phyloP scores from a whole-genome alignment of 2,329 filamentous ascomycete species.

The Lachnellula arida region DNA sequence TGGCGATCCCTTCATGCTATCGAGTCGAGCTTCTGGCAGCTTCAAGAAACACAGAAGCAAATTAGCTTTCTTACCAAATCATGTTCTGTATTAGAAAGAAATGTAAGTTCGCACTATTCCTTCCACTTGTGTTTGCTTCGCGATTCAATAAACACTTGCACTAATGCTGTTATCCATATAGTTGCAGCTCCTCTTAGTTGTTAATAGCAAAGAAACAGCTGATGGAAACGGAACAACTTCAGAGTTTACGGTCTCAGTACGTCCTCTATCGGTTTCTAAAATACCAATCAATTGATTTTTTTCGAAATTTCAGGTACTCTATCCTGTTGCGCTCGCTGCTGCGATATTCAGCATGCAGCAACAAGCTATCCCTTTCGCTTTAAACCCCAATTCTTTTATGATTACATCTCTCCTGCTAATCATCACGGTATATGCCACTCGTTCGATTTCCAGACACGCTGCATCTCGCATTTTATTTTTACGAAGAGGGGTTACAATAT shows the following conservation, averaged over 20 bases:
- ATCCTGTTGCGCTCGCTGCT: slow-evolving; percentile 3
- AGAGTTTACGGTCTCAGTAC: slow-evolving; percentile 4
- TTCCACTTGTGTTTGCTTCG: no score
- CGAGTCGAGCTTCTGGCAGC: neutral
- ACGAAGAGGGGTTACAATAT: neutral
- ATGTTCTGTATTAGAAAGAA: slow-evolving; percentile 1
- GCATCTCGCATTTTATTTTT: neutral
- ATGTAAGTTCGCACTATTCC: neutral
- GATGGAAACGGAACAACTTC: neutral
- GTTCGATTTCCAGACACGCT: neutral
- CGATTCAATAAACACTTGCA: neutral
- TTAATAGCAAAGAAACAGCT: slow-evolving; percentile 1
- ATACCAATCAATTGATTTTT: no score
- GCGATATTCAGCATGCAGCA: slow-evolving; percentile 6
- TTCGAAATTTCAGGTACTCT: slow-evolving; percentile 1
- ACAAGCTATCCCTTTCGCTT: neutral
- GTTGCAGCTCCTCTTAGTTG: no score
- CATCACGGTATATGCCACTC: neutral
- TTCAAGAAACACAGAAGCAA: neutral
- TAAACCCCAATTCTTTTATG: neutral
- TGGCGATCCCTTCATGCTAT: slow-evolving; percentile 1
- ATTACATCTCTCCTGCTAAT: slow-evolving; percentile 1
- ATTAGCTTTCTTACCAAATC: neutral
- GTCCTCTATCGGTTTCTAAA: neutral
- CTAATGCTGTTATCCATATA: neutral